These are phyloP conservation scores for Rhipidocladum racemiflorum DNA, from an alignment of 176 grass and related monocot species.

Conservation along the genomic window DNA sequence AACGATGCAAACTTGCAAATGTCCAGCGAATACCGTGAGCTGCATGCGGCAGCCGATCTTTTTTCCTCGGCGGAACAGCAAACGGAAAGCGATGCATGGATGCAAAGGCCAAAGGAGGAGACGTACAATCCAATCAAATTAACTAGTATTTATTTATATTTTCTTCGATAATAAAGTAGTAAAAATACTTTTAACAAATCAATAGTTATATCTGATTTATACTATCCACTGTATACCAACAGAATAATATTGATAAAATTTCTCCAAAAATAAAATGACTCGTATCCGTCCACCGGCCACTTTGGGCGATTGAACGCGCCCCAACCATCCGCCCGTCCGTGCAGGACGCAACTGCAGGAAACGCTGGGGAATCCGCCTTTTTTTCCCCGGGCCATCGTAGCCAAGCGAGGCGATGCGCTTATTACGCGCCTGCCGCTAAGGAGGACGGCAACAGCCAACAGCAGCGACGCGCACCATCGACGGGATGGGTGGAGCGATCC, in stretches of 20 bases:
- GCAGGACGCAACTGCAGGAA: neutral
- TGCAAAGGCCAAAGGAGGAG: neutral
- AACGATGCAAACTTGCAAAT: neutral
- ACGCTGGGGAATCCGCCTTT: neutral
- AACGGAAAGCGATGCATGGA: neutral
- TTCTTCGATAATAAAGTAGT: too few species aligned
- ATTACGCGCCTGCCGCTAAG: neutral
- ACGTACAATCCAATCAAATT: too few species aligned
- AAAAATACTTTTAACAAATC: too few species aligned
- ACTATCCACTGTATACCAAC: too few species aligned
- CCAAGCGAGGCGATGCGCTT: neutral
- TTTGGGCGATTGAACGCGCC: constrained; percentile 17
- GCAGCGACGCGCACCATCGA: constrained; percentile 46
- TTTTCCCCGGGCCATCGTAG: neutral
- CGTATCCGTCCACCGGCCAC: neutral
- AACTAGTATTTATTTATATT: too few species aligned
- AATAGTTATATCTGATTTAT: too few species aligned
- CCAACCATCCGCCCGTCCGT: neutral
- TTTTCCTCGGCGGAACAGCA: neutral
- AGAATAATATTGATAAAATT: too few species aligned
- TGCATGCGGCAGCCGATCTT: neutral
- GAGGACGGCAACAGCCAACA: neutral
- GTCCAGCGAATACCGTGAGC: neutral
- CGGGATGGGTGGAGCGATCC: neutral
- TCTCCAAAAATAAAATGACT: too few species aligned